These are phyloP conservation scores for Arthrobotrys entomopaga DNA, from an alignment of 2,329 filamentous ascomycete species.

Conservation along the genomic window DNA sequence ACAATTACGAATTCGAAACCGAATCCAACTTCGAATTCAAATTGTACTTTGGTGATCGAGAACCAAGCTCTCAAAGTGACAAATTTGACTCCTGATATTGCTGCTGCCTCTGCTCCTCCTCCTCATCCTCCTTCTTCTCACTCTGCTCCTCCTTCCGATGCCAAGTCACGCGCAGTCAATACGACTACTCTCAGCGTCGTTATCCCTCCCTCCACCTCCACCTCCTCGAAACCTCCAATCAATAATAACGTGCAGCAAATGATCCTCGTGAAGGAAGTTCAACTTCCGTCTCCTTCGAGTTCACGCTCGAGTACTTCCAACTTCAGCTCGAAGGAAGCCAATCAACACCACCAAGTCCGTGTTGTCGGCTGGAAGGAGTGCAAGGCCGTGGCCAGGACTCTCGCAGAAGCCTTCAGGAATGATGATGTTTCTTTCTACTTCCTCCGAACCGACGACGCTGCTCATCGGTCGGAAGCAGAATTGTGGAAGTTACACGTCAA, in stretches of 20 bases:
- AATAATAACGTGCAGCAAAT: slow-evolving; percentile 33
- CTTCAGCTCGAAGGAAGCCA: slow-evolving; percentile 36
- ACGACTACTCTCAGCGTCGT: slow-evolving; percentile 44
- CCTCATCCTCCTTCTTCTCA: slow-evolving; percentile 7
- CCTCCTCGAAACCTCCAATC: slow-evolving; percentile 49
- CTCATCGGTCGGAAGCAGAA: slow-evolving; percentile 71
- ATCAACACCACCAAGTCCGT: slow-evolving; percentile 54
- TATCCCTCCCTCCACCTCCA: slow-evolving; percentile 19
- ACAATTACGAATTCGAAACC: slow-evolving; percentile 56
- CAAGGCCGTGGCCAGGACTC: slow-evolving; percentile 75
- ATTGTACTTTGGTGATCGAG: slow-evolving; percentile 56
- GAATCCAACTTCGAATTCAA: slow-evolving; percentile 56
- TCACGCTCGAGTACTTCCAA: slow-evolving; percentile 45
- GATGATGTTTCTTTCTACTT: slow-evolving; percentile 81
- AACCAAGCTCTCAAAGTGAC: slow-evolving; percentile 56
- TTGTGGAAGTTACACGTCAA: slow-evolving; percentile 81
- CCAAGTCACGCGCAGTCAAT: slow-evolving; percentile 41
- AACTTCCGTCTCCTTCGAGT: slow-evolving; percentile 52
- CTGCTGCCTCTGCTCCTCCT: slow-evolving; percentile 20
- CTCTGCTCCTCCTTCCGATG: slow-evolving; percentile 30
- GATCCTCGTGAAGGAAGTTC: slow-evolving; percentile 55
- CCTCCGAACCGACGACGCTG: slow-evolving; percentile 75
- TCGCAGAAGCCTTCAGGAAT: slow-evolving; percentile 80
- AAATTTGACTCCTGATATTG: slow-evolving; percentile 54
- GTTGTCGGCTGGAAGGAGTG: slow-evolving; percentile 72